Evolutionary conservation across 1,284 basidiomycete genomes (phyloP), one percentile per base, ranked within the genome.

Genomic region (Ceraceosorus bombacis): DNA sequence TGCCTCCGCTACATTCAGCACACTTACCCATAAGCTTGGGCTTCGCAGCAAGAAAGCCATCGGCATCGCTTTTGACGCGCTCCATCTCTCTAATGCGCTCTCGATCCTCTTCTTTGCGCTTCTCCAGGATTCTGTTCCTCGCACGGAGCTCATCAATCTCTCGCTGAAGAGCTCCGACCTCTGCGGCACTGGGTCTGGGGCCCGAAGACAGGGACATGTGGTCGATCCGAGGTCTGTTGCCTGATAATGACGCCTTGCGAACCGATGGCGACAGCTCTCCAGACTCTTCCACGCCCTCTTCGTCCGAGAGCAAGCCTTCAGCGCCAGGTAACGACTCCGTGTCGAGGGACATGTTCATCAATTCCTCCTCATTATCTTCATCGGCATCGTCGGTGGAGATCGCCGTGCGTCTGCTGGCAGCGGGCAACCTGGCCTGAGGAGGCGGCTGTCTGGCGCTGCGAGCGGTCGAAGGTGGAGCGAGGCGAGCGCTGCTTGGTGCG

Each of bases 51-150:
- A 89, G 85, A 68, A 94, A 89, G 12, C 86, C 82, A 72, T 92
- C 89, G 0, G 88, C 88, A 67, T 95, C 90, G 4, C 84, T 82
- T 5, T 89, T 85, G 51, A 88, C 84, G 6, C 84, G 82, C 75
- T 98, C 91, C n/a, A 96, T 84, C 72, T 88, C 85, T 57, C 88
- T 85, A 38, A 96, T 82, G 62, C 85, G 85, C 15, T 87, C 86
- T 0, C 88, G 82, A 72, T 96, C 94, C 64, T 96, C 92, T 1
- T 85, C 83, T 12, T 90, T 86, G 71, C 90, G 87, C 15, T 84
- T 84, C 79, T 98, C 94, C 27, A 95, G 80, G 4, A 94, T 85
- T 40, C 89, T 85, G 17, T 89, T 82, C 78, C 89, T 90, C 55
- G 87, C 87, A 48, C 87, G 85, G 53, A 92, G 81, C 77, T 94